A percentile compares a stretch with the other conserved stretches of the same genome.
Conservation (phyloP, 164 flowering plant species). For the Brasenia schreberi region DNA sequence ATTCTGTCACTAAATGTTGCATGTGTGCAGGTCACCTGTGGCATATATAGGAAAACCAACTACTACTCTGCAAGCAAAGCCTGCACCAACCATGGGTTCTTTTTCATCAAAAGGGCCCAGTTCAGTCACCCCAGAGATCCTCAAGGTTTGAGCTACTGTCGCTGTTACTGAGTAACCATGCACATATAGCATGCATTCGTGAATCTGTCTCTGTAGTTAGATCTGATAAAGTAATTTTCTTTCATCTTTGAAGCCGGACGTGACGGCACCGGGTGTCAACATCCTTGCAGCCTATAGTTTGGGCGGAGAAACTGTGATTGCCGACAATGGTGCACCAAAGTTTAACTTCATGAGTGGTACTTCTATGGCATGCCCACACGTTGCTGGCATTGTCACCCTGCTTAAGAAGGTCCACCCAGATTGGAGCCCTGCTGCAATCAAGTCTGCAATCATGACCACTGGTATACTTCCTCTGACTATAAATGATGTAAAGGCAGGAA, state of each 20-base stretch:
- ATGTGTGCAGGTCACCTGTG: constrained; percentile 18
- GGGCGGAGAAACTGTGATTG: constrained; percentile 31
- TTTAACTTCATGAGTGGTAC: constrained; percentile 26
- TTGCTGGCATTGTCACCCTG: not conserved
- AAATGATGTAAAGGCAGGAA: too few relatives aligned
- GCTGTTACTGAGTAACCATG: too few relatives aligned
- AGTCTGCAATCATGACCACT: too few relatives aligned
- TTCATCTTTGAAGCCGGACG: constrained; percentile 2
- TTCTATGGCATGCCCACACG: constrained; percentile 1
- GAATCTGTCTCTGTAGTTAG: too few relatives aligned
- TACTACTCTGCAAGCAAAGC: constrained; percentile 28
- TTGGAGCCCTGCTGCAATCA: not conserved
- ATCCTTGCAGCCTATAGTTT: constrained; percentile 15
- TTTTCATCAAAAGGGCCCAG: constrained; percentile 65
- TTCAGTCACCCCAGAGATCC: constrained; percentile 41
- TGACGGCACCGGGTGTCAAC: constrained; percentile 6
- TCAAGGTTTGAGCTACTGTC: constrained; percentile 9
- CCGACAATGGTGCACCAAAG: constrained; percentile 28
- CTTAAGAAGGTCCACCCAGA: not conserved
- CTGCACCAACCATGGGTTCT: constrained; percentile 60
- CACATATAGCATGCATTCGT: too few relatives aligned
- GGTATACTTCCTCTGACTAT: not conserved
- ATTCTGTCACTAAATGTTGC: too few relatives aligned
- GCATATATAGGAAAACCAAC: constrained; percentile 31
- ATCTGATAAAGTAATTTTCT: too few relatives aligned